Conservation (phyloP, 2,329 filamentous ascomycete genomes). For the Intubia oerlemansii region DNA sequence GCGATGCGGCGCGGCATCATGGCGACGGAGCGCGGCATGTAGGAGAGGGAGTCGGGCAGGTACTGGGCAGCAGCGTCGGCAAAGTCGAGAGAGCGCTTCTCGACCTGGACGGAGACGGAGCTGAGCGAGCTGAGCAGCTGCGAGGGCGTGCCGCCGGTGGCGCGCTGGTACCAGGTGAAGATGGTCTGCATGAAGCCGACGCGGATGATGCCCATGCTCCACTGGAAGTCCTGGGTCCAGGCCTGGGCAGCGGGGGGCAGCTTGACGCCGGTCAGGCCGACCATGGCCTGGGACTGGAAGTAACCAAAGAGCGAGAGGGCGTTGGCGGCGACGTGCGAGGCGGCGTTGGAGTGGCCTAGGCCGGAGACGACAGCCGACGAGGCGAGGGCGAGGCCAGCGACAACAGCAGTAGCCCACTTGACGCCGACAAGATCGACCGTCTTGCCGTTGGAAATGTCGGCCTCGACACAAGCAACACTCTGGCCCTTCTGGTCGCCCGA, state of each 20-base stretch:
- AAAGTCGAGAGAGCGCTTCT: slow-evolving; percentile 25
- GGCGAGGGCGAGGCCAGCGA: slow-evolving; percentile 50
- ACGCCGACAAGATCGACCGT: slow-evolving; percentile 65
- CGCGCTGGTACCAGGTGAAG: slow-evolving; percentile 73
- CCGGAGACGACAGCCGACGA: slow-evolving; percentile 67
- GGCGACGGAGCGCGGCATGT: slow-evolving; percentile 20
- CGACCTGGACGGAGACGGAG: slow-evolving; percentile 51
- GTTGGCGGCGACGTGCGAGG: slow-evolving; percentile 69
- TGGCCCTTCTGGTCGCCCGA: slow-evolving; percentile 20
- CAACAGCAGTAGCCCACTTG: slow-evolving; percentile 60
- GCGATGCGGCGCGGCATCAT: slow-evolving; percentile 13
- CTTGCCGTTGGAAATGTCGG: slow-evolving; percentile 62
- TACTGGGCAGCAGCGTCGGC: slow-evolving; percentile 12
- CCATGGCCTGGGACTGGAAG: slow-evolving; percentile 71
- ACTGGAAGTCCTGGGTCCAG: slow-evolving; percentile 84
- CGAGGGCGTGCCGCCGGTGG: slow-evolving; percentile 60
- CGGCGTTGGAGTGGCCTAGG: slow-evolving; percentile 67
- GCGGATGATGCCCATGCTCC: slow-evolving; percentile 77
- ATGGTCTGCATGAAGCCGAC: slow-evolving; percentile 59
- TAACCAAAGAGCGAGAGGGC: slow-evolving; percentile 68
- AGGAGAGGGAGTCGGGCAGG: slow-evolving; percentile 18
- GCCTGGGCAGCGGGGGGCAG: slow-evolving; percentile 63
- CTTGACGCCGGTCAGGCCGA: slow-evolving; percentile 54
- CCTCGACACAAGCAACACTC: slow-evolving; percentile 59
- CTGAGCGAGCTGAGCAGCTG: slow-evolving; percentile 49